Evolutionary conservation across 2,329 filamentous ascomycete genomes (phyloP).

Genomic region (Elsinoe fawcettii): DNA sequence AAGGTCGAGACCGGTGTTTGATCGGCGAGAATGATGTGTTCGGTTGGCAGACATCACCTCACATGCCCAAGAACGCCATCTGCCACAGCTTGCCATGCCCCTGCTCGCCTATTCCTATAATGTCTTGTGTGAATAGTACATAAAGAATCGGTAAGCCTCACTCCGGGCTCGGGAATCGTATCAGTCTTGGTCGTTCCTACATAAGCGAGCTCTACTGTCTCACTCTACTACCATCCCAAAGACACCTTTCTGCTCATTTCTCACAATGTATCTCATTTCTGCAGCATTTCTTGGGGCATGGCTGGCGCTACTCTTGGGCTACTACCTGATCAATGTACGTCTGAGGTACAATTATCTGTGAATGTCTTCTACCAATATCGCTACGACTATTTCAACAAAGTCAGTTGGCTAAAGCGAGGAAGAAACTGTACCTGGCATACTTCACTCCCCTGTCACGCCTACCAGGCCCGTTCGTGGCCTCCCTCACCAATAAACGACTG

Average conservation of each 20-base stretch:
- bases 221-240: not conserved
- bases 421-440: not conserved
- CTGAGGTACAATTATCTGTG: conserved; percentile 8
- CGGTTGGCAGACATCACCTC: not conserved
- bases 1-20: not conserved
- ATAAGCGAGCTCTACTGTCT: not conserved
- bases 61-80: not conserved
- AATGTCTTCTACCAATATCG: not conserved
- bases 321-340: conserved; percentile 6
- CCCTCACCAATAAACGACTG: not conserved
- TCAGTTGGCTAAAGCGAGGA: not conserved
- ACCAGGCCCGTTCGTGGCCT: not conserved
- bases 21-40: not conserved
- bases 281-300: not conserved
- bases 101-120: not conserved
- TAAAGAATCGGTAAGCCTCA: not conserved
- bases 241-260: not conserved
- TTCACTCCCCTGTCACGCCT: not conserved
- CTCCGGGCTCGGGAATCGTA: not conserved
- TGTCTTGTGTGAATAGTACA: not conserved
- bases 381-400: not conserved
- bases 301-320: not conserved
- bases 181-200: not conserved
- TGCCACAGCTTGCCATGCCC: not conserved
- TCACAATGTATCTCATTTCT: not conserved